Percentiles rank a stretch among this genome's conserved stretches.
phyloP scores from a whole-genome alignment of 192 early-diverging fungal species.

The Linderina pennispora region DNA sequence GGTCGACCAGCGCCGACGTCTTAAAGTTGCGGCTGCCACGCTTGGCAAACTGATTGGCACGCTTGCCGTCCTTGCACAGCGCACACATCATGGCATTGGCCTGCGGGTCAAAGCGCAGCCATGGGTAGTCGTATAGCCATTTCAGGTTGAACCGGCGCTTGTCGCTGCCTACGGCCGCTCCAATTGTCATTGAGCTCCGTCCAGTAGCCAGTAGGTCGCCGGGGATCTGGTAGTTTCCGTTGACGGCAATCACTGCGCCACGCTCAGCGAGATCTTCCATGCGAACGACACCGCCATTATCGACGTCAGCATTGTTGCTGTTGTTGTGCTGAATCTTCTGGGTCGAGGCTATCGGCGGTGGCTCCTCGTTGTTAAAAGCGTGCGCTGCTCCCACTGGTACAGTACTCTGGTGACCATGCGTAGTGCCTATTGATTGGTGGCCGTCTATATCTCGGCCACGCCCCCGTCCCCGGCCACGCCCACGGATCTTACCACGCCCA shows the following conservation, averaged over 20 bases:
- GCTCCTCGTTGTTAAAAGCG: too few species aligned
- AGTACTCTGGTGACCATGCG: too few species aligned
- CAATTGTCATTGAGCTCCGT: slow-evolving; percentile 39
- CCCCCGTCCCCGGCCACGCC: slow-evolving; percentile 1
- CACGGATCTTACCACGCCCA: not conserved
- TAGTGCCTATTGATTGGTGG: too few species aligned
- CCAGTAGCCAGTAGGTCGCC: slow-evolving; percentile 10
- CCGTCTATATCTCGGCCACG: not conserved
- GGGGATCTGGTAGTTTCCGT: slow-evolving; percentile 7
- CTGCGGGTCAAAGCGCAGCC: slow-evolving; percentile 33
- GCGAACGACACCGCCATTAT: slow-evolving; percentile 11
- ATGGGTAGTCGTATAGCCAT: slow-evolving; percentile 44
- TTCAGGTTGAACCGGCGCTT: slow-evolving; percentile 43
- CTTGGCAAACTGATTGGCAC: slow-evolving; percentile 44
- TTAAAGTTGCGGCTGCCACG: slow-evolving; percentile 42
- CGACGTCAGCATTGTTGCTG: slow-evolving; percentile 1
- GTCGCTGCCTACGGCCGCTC: slow-evolving; percentile 32
- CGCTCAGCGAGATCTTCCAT: slow-evolving; percentile 35
- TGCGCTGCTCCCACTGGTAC: not conserved
- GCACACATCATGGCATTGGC: slow-evolving; percentile 39
- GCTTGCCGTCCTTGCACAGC: slow-evolving; percentile 25
- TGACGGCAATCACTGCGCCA: slow-evolving; percentile 8
- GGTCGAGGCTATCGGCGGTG: not conserved
- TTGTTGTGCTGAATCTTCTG: not conserved
- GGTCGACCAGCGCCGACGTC: slow-evolving; percentile 40